These are phyloP conservation scores for Diversispora epigaea DNA, from an alignment of 192 early-diverging fungal genomes.

Conservation along the genomic window DNA sequence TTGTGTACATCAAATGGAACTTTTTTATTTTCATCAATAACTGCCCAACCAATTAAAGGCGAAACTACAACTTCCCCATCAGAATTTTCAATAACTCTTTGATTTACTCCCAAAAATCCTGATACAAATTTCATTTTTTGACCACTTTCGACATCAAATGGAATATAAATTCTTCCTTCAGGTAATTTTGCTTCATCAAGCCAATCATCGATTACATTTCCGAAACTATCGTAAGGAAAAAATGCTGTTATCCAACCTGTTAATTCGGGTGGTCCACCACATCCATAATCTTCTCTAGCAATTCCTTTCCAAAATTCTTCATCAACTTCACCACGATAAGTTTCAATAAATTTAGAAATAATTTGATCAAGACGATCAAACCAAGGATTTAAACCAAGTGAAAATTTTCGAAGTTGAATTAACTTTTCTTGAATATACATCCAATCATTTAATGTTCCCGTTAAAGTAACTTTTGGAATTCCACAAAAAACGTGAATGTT, in stretches of 20 bases:
- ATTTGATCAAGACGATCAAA: conserved; percentile 8
- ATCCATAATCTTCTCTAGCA: conserved; percentile 12
- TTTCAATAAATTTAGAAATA: conserved; percentile 16
- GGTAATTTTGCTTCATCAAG: background rate
- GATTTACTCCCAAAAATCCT: conserved; percentile 18
- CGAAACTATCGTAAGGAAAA: conserved; percentile 14
- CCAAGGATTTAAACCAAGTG: conserved; percentile 13
- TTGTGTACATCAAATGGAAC: background rate
- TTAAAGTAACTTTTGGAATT: conserved; percentile 22
- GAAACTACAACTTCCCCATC: conserved; percentile 6
- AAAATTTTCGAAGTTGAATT: background rate
- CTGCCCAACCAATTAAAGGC: conserved; percentile 10
- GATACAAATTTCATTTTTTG: background rate
- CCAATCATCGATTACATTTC: background rate
- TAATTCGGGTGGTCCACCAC: conserved; percentile 2
- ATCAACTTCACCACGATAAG: conserved; percentile 18
- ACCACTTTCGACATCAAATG: background rate
- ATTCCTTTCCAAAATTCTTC: conserved; percentile 28
- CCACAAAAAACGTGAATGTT: background rate
- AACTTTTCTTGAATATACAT: conserved; percentile 4
- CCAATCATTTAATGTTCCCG: conserved; percentile 13
- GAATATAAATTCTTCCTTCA: background rate
- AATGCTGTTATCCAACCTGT: conserved; percentile 13
- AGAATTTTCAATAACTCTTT: conserved; percentile 1
- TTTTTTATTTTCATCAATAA: background rate